Conservation (phyloP, 768 basidiomycete genomes). For the Rhodotorula sphaerocarpa region DNA sequence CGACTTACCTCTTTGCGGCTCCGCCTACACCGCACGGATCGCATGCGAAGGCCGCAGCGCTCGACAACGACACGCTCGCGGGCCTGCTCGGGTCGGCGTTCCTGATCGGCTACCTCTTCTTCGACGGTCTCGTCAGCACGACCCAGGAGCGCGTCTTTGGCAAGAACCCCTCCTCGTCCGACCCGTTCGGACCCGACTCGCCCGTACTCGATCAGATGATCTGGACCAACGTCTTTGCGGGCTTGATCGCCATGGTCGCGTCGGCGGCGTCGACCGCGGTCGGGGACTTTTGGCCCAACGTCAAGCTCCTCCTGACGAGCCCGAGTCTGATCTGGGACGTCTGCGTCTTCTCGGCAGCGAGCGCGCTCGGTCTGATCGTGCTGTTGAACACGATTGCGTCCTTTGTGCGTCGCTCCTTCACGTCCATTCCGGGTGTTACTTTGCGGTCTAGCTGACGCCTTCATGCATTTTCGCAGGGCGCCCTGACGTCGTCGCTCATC, state of each 20-base stretch:
- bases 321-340: slow-evolving; percentile 20
- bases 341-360: slow-evolving; percentile 28
- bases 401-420: slow-evolving; percentile 14
- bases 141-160: slow-evolving; percentile 39
- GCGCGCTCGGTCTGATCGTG: slow-evolving; percentile 30
- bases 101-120: slow-evolving; percentile 36
- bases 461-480: slow-evolving; percentile 7
- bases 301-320: slow-evolving; percentile 19
- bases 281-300: slow-evolving; percentile 19
- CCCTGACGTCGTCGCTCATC: slow-evolving; percentile 26
- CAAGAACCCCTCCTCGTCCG: slow-evolving; percentile 30
- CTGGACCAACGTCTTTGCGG: slow-evolving; percentile 35
- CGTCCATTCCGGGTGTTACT: background rate
- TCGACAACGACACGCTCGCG: background rate
- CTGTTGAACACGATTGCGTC: slow-evolving; percentile 38
- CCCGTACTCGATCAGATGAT: slow-evolving; percentile 36
- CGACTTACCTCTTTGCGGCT: slow-evolving; percentile 35
- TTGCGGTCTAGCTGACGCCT: background rate
- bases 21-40: slow-evolving; percentile 17
- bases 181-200: slow-evolving; percentile 34
- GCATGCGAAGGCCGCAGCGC: background rate
- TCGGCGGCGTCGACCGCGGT: slow-evolving; percentile 20
- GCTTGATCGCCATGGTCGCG: slow-evolving; percentile 19
- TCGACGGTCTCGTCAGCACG: slow-evolving; percentile 38
- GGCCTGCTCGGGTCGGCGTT: slow-evolving; percentile 25